These are phyloP conservation scores for Lachnellula occidentalis DNA, from an alignment of 2,329 filamentous ascomycete species.

Conservation along the genomic window DNA sequence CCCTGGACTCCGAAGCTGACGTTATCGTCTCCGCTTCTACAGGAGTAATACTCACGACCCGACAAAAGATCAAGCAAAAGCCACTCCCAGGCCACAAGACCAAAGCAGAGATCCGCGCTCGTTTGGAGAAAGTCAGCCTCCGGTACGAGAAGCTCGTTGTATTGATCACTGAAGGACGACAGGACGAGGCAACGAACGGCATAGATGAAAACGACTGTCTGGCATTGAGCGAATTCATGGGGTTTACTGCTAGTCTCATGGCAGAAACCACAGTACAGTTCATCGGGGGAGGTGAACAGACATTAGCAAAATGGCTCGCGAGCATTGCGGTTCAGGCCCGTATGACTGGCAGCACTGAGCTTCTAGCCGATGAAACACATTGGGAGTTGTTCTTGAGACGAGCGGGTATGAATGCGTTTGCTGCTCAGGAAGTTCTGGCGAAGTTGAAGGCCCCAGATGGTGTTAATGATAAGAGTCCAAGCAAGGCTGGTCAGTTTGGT, in stretches of 20 bases:
- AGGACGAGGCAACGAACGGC: conserved; percentile 36
- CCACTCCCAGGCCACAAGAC: conserved; percentile 56
- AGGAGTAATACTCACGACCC: conserved; percentile 64
- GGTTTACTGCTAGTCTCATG: conserved; percentile 32
- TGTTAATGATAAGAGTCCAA: conserved; percentile 8
- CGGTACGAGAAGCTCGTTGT: conserved; percentile 66
- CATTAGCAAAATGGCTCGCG: conserved; percentile 50
- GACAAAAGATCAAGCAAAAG: conserved; percentile 68
- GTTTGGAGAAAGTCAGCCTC: conserved; percentile 45
- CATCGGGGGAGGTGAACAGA: conserved; percentile 45
- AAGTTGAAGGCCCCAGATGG: conserved; percentile 36
- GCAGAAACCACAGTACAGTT: conserved; percentile 39
- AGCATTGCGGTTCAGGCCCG: conserved; percentile 42
- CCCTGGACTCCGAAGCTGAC: conserved; percentile 59
- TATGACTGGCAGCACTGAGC: conserved; percentile 10
- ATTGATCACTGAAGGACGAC: conserved; percentile 54
- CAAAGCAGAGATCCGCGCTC: conserved; percentile 46
- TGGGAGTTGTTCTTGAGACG: conserved; percentile 65
- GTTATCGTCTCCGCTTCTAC: conserved; percentile 63
- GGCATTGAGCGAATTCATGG: conserved; percentile 28
- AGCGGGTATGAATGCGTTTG: conserved; percentile 65
- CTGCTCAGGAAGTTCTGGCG: conserved; percentile 59
- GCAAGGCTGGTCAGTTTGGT: conserved; percentile 33
- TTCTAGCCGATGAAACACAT: conserved; percentile 53
- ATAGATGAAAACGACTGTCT: conserved; percentile 23